phyloP scores from a whole-genome alignment of 805 yeast genomes.

The Ascoidea asiatica region DNA sequence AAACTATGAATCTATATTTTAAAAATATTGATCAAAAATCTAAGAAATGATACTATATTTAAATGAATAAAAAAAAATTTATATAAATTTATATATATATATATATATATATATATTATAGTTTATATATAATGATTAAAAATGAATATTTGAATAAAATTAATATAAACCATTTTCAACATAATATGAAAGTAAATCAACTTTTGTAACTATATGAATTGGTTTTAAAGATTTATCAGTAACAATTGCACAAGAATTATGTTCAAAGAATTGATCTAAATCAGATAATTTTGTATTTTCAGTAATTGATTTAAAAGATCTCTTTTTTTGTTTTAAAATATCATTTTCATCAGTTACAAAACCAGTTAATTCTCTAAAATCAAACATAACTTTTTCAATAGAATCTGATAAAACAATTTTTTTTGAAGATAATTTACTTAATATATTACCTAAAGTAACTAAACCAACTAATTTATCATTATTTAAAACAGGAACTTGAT shows the following conservation, averaged over 20 bases:
- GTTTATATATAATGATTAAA: no score
- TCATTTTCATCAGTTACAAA: conserved; percentile 44
- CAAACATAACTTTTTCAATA: conserved; percentile 48
- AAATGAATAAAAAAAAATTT: neutral
- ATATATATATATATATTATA: no score
- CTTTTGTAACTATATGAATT: conserved; percentile 76
- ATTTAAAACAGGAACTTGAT: conserved; percentile 66
- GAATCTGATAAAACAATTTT: conserved; percentile 41
- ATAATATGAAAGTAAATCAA: conserved; percentile 51
- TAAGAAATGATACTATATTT: neutral
- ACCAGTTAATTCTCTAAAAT: conserved; percentile 61
- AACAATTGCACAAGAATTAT: conserved; percentile 71
- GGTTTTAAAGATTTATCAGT: conserved; percentile 62
- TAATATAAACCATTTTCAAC: neutral
- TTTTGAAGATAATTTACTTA: conserved; percentile 53
- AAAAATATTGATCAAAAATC: neutral
- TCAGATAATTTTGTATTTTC: conserved; percentile 51
- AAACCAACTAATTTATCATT: conserved; percentile 59
- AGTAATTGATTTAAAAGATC: conserved; percentile 54
- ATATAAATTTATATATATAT: no score
- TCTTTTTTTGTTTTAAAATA: conserved; percentile 48
- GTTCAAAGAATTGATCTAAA: conserved; percentile 70
- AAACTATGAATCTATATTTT: neutral
- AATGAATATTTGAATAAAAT: neutral
- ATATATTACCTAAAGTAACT: conserved; percentile 59